Conservation (phyloP, 257 asterid genomes). For the Asclepias syriaca region DNA sequence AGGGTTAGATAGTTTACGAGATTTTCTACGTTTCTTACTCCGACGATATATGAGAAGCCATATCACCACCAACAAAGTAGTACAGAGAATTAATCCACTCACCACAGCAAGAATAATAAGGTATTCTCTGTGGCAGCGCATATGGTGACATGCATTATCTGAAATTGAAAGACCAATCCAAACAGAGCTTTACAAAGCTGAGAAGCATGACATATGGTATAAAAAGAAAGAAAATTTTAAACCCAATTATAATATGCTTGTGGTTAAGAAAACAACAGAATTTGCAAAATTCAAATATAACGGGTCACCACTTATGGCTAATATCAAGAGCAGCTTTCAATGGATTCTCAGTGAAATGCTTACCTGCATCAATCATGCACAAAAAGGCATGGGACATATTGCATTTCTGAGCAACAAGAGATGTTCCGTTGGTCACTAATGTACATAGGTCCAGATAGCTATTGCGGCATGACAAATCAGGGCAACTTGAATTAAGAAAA, state of each 20-base stretch:
- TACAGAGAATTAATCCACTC: constrained; percentile 79
- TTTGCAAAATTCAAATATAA: not conserved
- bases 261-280: not conserved
- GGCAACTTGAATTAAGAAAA: constrained; percentile 36
- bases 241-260: constrained; percentile 5
- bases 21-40: constrained; percentile 68
- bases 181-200: not conserved
- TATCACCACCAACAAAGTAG: constrained; percentile 66
- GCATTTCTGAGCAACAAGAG: constrained; percentile 64
- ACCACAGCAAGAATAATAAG: constrained; percentile 83
- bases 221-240: constrained; percentile 6
- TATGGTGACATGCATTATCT: constrained; percentile 65
- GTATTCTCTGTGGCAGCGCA: constrained; percentile 87
- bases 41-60: constrained; percentile 87
- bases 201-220: not conserved
- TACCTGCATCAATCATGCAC: constrained; percentile 67
- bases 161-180: constrained; percentile 23
- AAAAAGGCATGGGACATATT: constrained; percentile 48
- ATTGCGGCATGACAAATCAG: constrained; percentile 39
- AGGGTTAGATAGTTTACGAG: constrained; percentile 62
- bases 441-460: constrained; percentile 44
- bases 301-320: not conserved
- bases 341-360: constrained; percentile 12
- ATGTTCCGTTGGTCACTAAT: constrained; percentile 43
- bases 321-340: constrained; percentile 7